A percentile compares a stretch with the other conserved stretches of the same genome.
Evolutionary conservation across 306 rosid species (phyloP).

Genomic region (Cicer bijugum): DNA sequence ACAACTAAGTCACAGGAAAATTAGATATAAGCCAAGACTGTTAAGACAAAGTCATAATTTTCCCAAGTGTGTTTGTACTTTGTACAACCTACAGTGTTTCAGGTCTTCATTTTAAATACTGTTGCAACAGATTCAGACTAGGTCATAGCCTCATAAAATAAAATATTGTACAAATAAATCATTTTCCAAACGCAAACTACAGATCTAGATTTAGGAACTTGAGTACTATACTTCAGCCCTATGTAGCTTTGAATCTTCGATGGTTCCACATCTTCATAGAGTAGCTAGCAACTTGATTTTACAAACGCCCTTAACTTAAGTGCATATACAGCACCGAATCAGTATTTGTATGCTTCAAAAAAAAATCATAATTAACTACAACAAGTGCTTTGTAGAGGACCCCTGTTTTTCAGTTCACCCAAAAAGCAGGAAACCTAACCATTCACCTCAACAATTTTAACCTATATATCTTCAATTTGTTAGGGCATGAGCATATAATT

Average conservation of each 20-base stretch:
- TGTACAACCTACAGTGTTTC: conserved; percentile 16
- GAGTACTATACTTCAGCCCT: conserved; percentile 10
- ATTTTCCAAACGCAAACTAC: conserved; percentile 34
- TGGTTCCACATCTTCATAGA: neutral
- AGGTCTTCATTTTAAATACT: neutral
- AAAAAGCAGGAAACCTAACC: conserved; percentile 4
- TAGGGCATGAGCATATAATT: neutral
- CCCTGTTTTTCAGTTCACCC: neutral
- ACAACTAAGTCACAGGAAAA: too few relatives aligned
- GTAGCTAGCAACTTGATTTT: conserved; percentile 11
- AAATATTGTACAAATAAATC: conserved; percentile 9
- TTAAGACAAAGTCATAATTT: neutral
- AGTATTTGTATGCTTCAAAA: conserved; percentile 22
- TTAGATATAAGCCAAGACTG: too few relatives aligned
- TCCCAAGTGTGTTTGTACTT: neutral
- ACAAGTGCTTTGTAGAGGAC: conserved; percentile 3
- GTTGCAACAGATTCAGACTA: conserved; percentile 30
- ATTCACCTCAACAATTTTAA: conserved; percentile 22
- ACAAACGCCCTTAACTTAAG: conserved; percentile 14
- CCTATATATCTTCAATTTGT: conserved; percentile 20
- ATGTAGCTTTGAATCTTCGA: conserved; percentile 12
- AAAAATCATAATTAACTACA: neutral
- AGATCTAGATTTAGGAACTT: conserved; percentile 18
- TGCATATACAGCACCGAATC: conserved; percentile 29
- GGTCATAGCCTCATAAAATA: neutral